Conservation (phyloP, 352 stramenopile species). For the Pythium periplocum region DNA sequence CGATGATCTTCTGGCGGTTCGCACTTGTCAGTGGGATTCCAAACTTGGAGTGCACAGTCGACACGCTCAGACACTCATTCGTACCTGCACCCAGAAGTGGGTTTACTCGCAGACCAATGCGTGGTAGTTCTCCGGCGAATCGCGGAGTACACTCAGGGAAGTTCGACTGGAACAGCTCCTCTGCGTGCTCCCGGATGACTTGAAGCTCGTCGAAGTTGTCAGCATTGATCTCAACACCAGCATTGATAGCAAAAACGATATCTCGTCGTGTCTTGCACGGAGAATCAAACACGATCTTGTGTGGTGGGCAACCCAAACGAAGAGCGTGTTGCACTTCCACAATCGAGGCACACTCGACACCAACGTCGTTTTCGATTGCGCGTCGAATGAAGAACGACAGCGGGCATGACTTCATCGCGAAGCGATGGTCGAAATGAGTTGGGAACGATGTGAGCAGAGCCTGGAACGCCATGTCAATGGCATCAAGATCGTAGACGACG, state of each 20-base stretch:
- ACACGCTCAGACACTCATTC: conserved; percentile 85
- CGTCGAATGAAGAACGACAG: conserved; percentile 82
- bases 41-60: conserved; percentile 90
- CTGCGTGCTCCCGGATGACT: conserved; percentile 74
- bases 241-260: conserved; percentile 76
- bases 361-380: conserved; percentile 72
- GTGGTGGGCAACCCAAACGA: conserved; percentile 54
- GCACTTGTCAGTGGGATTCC: conserved; percentile 67
- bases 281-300: conserved; percentile 90
- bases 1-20: conserved; percentile 56
- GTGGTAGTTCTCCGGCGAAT: conserved; percentile 54
- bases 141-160: conserved; percentile 51
- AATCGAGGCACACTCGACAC: conserved; percentile 79
- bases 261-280: conserved; percentile 90
- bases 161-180: conserved; percentile 87
- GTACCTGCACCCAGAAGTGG: conserved; percentile 84
- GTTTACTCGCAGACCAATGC: conserved; percentile 90
- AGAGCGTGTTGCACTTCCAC: conserved; percentile 80
- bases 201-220: conserved; percentile 90
- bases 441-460: conserved; percentile 75
- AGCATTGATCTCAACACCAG: conserved; percentile 86
- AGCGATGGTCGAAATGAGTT: conserved; percentile 83
- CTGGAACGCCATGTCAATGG: conserved; percentile 83
- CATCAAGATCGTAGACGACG: conserved; percentile 81
- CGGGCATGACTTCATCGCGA: conserved; percentile 87